These are phyloP conservation scores for Viola pubescens DNA, from an alignment of 441 rosid species.

Conservation along the genomic window DNA sequence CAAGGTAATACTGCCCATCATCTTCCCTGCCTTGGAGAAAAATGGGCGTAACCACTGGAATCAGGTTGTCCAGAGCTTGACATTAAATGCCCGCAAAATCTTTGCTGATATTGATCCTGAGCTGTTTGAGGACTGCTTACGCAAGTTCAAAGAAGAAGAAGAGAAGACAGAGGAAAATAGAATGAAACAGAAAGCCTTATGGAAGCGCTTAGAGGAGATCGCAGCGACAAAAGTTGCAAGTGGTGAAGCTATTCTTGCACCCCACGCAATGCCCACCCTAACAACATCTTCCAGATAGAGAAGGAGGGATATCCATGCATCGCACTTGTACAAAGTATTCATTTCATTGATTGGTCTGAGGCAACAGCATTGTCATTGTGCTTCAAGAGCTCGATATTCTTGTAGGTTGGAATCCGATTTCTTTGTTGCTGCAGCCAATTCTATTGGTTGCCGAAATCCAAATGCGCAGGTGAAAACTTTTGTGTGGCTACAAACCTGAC, in stretches of 20 bases:
- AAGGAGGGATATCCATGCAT: constrained; percentile 3
- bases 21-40: constrained; percentile 59
- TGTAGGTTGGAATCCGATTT: background rate
- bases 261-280: constrained; percentile 3
- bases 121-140: constrained; percentile 47
- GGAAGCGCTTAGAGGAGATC: constrained; percentile 61
- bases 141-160: constrained; percentile 48
- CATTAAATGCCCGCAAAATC: constrained; percentile 53
- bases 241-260: constrained; percentile 30
- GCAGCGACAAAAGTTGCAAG: constrained; percentile 35
- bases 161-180: constrained; percentile 31
- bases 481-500: background rate
- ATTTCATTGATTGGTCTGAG: constrained; percentile 11
- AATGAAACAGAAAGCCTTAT: constrained; percentile 41
- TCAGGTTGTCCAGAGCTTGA: constrained; percentile 62
- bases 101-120: constrained; percentile 58
- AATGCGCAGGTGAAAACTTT: background rate
- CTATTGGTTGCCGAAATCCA: background rate
- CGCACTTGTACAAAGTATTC: constrained; percentile 11
- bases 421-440: background rate
- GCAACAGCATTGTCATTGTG: constrained; percentile 1
- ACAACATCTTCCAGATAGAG: constrained; percentile 16
- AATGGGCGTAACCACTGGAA: constrained; percentile 62
- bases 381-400: constrained; percentile 1
- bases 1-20: constrained; percentile 51